Evolutionary conservation across 2,329 filamentous ascomycete species (phyloP), one percentile per base, ranked within the genome.

Genomic region (Exophiala oligosperma): DNA sequence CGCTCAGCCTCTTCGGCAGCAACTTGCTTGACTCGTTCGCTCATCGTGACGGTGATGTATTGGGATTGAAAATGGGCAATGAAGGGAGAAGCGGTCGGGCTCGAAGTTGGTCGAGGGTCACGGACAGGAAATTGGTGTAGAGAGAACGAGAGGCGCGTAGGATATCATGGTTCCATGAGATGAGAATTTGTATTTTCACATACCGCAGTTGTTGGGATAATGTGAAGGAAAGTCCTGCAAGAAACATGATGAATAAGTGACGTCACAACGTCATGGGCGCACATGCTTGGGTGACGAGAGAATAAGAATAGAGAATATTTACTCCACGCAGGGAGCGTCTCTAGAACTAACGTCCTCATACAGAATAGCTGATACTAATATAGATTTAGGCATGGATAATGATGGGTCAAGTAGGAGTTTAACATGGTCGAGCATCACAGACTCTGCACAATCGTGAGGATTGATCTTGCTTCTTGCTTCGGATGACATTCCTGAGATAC

Each of bases 1-100:
- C 86, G 85, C 60, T 84, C 80, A 56, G 87, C 86, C 70, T 97
- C 92, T 64, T 92, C 86, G 63, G 84, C 70, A 17, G 81, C 81
- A 24, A 82, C 79, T 52, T 81, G 76, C 70, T 81, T 84, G 69
- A 87, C 73, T 69, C 75, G 80, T 57, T 83, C 79, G 26, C 46
- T 48, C 46, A 48, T 48, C 46, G 26, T 32, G 46, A 29, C 11
- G 46, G 24, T 46, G 17, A n/a, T 1, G 17, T 24, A n/a, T 29
- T 32, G 14, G 24, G n/a, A 17, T 4, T 24, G 9, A 46, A 12
- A 17, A 17, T 1, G 32, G 11, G 9, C 6, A 35, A 8, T 35
- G 32, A 2, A 35, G 32, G 32, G 9, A 35, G 32, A 35, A 35
- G 3, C 2, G 9, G 4, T 9, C 7, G 32, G 9, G 32, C 7